Evolutionary conservation across 345 rosid species (phyloP).

Genomic region (Gossypium longicalyx): DNA sequence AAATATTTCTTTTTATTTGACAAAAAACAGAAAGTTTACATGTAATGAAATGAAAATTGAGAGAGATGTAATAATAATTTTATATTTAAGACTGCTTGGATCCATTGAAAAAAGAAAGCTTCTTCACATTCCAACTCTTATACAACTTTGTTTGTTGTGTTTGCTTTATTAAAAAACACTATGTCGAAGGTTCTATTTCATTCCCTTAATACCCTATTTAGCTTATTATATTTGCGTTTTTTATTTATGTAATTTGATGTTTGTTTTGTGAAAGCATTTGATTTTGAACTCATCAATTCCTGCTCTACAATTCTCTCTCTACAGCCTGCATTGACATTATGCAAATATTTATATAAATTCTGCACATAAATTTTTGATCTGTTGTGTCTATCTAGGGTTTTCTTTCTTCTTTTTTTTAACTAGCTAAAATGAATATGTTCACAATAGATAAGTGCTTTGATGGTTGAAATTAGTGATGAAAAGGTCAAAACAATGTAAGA

Average conservation of each 20-base stretch:
- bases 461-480: too few species aligned
- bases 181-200: conserved; percentile 41
- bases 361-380: too few species aligned
- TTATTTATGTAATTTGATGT: neutral
- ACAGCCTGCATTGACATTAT: conserved; percentile 23
- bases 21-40: neutral
- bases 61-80: neutral
- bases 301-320: conserved; percentile 17
- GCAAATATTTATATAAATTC: too few species aligned
- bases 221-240: neutral
- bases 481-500: too few species aligned
- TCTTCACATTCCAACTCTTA: conserved; percentile 3
- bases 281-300: conserved; percentile 1
- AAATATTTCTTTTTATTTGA: too few species aligned
- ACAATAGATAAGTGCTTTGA: too few species aligned
- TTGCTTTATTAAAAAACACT: conserved; percentile 8
- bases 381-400: too few species aligned
- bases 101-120: conserved; percentile 6
- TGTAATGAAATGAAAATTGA: neutral
- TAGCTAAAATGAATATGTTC: too few species aligned
- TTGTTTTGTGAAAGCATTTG: conserved; percentile 15
- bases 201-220: conserved; percentile 8
- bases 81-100: conserved; percentile 15
- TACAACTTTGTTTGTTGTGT: conserved; percentile 5
- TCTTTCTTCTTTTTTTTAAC: too few species aligned